A percentile compares a stretch with the other conserved stretches of the same genome.
Evolutionary conservation across 371 early-diverging fungal species (phyloP).

Genomic region (Aphelidium insulamus): DNA sequence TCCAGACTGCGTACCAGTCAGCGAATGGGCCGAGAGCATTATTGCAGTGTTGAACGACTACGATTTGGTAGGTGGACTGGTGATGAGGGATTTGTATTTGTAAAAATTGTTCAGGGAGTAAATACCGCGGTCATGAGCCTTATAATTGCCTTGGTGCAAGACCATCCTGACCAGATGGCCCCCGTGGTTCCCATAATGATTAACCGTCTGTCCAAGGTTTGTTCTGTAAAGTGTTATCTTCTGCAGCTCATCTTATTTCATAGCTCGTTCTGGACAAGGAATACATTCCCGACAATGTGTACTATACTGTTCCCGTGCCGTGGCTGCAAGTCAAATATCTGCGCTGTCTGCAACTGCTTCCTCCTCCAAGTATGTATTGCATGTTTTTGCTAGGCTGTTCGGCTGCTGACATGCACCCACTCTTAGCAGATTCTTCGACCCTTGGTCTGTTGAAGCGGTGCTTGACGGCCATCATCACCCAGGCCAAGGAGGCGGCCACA

Average conservation of each 20-base stretch:
- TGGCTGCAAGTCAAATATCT: conserved; percentile 93
- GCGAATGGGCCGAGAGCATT: conserved; percentile 70
- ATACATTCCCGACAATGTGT: conserved; percentile 62
- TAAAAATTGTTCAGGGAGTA: conserved; percentile 39
- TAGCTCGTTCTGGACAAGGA: conserved; percentile 70
- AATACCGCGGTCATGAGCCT: conserved; percentile 58
- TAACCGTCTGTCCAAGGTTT: conserved; percentile 48
- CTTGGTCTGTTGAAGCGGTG: conserved; percentile 9
- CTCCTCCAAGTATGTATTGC: conserved; percentile 51
- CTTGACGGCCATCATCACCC: conserved; percentile 55
- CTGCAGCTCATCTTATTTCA: not conserved
- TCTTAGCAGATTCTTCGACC: conserved; percentile 5
- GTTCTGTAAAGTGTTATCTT: conserved; percentile 2
- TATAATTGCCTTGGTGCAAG: conserved; percentile 66
- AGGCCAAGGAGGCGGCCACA: conserved; percentile 65
- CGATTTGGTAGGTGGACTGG: conserved; percentile 37
- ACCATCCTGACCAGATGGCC: conserved; percentile 52
- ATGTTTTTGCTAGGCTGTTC: not conserved
- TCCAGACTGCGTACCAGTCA: conserved; percentile 67
- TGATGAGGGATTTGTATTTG: conserved; percentile 1
- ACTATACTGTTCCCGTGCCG: conserved; percentile 90
- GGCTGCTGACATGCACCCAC: too few relatives aligned
- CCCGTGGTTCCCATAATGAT: conserved; percentile 53
- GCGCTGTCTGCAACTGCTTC: conserved; percentile 79
- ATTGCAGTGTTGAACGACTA: conserved; percentile 57